Evolutionary conservation across 495 filamentous ascomycete species (phyloP), one percentile per base, ranked within the genome.

Genomic region (Hypoxylon lenormandii): DNA sequence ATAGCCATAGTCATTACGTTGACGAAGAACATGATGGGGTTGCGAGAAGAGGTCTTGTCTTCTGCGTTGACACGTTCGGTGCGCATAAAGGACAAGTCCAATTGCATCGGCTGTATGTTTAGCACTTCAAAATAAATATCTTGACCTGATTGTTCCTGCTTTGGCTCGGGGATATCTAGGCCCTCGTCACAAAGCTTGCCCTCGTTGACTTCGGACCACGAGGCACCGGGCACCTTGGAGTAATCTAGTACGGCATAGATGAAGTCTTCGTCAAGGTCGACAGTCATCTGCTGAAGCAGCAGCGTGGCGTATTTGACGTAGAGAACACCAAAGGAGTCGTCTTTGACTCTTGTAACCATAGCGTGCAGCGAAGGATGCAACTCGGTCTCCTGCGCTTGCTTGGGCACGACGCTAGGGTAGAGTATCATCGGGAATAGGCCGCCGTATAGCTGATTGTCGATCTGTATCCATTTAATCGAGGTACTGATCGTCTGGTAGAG

Each of bases 1-100:
- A 98, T 92, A 10, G 95, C 96, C 95, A 98, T 98, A 16, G 95
- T 97, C 84, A 98, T 88, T 70, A 97, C 91, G 76, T 98, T 97
- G 77, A 98, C 87, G 75, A 97, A 91, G 82, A 97, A 98, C 93
- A 97, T 96, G 79, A 98, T 80, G 0, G 95, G 95, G 69, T 97
- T 98, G 5, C 87, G 88, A 1, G 93, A 93, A 18, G 92, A 90
- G 0, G 91, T 91, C 70, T 91, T 92, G 77, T 98, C 95, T 73
- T 98, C 96, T 15, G 90, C 94, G 70, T 98, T 98, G 77, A 98
- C 91, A 23, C 92, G 88, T 77, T 98, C 95, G 4, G 95, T 98
- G 16, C 95, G 91, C 74, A 98, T 94, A 72, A 98, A 96, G 2
- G 95, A 98, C 13, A 98, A 84, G 79, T 98, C 94, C 48, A 98